Base-by-base conservation (phyloP, 495 filamentous ascomycete species). In the Lepidopterella palustris region DNA sequence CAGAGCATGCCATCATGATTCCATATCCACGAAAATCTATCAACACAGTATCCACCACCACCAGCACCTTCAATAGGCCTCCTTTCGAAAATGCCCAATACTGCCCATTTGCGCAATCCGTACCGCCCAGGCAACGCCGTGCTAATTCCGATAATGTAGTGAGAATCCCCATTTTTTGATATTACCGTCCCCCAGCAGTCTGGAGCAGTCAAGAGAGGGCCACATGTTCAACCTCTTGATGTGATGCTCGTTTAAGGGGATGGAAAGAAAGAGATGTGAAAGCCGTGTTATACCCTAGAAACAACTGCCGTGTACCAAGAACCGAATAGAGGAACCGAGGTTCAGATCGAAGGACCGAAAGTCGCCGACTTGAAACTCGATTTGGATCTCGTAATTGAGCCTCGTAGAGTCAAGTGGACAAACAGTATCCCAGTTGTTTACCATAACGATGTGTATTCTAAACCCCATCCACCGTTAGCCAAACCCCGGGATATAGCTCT, bases 191-290 rank as follows among this genome's bases (percentile, higher is more conserved):
- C n/a, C n/a, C n/a, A n/a, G n/a, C 35, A 42, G 35, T 42, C 35
- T 11, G 52, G 26, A 55, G 52, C 20, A 39, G n/a, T 55, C 24
- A 27, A 29, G 25, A 54, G 55, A 63, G 60, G 60, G 60, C 60
- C 60, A 63, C 60, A 53, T 63, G 60, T 48, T 63, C 56, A 23
- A 63, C 60, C 60, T 63, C 55, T 54, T 13, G 29, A 27, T 15
- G 35, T 13, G 35, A 42, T 42, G 35, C 35, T 10, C 10, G 35
- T 13, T 15, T 3, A 42, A 3, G 35, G 35, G 9, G 9, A 50
- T n/a, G n/a, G 18, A 49, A 18, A 51, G 26, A 28, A 51, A 51
- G 47, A 51, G 13, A 51, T 51, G 47, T 28, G 10, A 51, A 42
- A 11, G 35, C 35, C 35, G 35, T 42, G 10, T 15, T 15, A 42